phyloP scores from a whole-genome alignment of 2,329 filamentous ascomycete genomes.

The Sclerotinia trifoliorum region DNA sequence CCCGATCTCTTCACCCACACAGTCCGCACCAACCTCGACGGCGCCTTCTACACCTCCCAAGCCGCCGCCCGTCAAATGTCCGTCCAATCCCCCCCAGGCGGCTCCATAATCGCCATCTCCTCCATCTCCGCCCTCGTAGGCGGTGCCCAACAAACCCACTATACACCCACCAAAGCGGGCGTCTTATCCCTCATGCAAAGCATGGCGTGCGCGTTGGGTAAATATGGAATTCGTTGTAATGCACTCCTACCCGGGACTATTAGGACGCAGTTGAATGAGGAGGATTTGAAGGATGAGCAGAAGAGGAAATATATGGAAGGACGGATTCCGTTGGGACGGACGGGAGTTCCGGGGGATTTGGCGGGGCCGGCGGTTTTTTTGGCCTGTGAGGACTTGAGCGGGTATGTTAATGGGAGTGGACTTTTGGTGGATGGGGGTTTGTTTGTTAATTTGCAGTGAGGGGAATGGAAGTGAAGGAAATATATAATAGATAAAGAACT shows the following conservation, averaged over 20 bases:
- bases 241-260: constrained; percentile 82
- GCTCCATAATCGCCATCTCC: constrained; percentile 75
- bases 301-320: constrained; percentile 80
- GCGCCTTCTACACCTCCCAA: constrained; percentile 85
- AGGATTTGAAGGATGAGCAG: constrained; percentile 68
- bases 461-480: too few species aligned
- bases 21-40: constrained; percentile 76
- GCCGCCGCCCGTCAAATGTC: constrained; percentile 84
- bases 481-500: too few species aligned
- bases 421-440: constrained; percentile 83
- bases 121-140: constrained; percentile 75
- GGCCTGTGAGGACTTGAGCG: constrained; percentile 73
- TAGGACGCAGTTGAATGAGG: constrained; percentile 79
- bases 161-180: constrained; percentile 86
- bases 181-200: constrained; percentile 81
- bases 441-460: constrained; percentile 81
- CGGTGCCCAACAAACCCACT: constrained; percentile 76
- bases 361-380: constrained; percentile 84
- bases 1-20: constrained; percentile 70
- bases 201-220: constrained; percentile 73
- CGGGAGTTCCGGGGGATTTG: constrained; percentile 71
- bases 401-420: constrained; percentile 80
- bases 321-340: constrained; percentile 73
- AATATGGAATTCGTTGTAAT: constrained; percentile 77
- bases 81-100: constrained; percentile 55